These are phyloP conservation scores for Excoecaria agallocha DNA, from an alignment of 345 rosid genomes.

Conservation along the genomic window DNA sequence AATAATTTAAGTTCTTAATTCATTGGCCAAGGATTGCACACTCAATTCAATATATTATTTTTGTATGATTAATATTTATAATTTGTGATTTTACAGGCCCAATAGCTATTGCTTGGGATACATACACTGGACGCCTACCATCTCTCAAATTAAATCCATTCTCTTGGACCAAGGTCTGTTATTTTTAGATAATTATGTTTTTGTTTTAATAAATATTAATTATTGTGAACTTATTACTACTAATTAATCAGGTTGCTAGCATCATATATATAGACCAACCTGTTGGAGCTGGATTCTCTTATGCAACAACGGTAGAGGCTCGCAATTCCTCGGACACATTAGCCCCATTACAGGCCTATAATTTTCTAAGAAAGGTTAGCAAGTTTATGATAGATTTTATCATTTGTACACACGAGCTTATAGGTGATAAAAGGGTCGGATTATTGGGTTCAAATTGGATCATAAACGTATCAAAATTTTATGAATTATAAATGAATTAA, in stretches of 20 bases:
- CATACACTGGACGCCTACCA: slow-evolving; percentile 29
- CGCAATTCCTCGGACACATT: slow-evolving; percentile 22
- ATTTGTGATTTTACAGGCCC: slow-evolving; percentile 29
- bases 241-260: slow-evolving; percentile 32
- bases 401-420: too few relatives aligned
- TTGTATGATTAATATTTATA: too few relatives aligned
- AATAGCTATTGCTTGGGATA: slow-evolving; percentile 20
- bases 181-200: neutral
- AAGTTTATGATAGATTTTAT: neutral
- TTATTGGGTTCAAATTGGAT: too few relatives aligned
- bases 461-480: too few relatives aligned
- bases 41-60: too few relatives aligned
- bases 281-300: slow-evolving; percentile 41
- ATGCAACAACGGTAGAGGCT: slow-evolving; percentile 16
- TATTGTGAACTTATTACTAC: neutral
- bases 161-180: slow-evolving; percentile 39
- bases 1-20: too few relatives aligned
- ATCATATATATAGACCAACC: slow-evolving; percentile 41
- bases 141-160: slow-evolving; percentile 23
- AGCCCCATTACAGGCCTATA: slow-evolving; percentile 22
- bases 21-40: too few relatives aligned
- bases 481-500: too few relatives aligned
- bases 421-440: too few relatives aligned
- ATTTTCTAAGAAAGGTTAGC: slow-evolving; percentile 35
- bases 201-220: neutral